Percentiles rank a stretch among this genome's conserved stretches.
phyloP scores from a whole-genome alignment of 1,284 basidiomycete species.

The Peniophora sp. region DNA sequence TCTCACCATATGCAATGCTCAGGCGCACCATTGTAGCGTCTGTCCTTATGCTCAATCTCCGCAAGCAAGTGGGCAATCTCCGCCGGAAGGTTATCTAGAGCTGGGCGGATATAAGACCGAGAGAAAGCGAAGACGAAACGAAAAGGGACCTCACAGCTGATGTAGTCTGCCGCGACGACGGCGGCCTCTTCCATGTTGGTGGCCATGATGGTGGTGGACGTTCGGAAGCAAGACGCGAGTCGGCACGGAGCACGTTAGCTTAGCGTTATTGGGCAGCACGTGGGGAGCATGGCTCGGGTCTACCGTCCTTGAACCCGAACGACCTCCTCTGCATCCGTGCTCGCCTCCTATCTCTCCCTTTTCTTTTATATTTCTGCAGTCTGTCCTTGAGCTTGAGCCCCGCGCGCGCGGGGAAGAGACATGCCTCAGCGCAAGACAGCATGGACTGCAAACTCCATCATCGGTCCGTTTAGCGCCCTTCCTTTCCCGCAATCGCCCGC shows the following conservation, averaged over 20 bases:
- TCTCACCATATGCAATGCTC: background rate
- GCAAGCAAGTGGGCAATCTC: constrained; percentile 67
- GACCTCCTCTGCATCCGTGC: background rate
- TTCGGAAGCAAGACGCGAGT: background rate
- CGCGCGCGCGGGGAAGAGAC: constrained; percentile 54
- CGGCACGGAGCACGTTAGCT: background rate
- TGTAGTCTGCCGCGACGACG: constrained; percentile 59
- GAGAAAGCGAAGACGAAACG: background rate
- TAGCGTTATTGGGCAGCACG: too few relatives aligned
- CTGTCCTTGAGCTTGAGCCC: constrained; percentile 22
- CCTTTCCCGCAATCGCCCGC: constrained; percentile 6
- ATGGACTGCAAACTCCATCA: constrained; percentile 73
- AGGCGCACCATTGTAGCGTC: constrained; percentile 38
- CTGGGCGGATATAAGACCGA: constrained; percentile 24
- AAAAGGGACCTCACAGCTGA: constrained; percentile 45
- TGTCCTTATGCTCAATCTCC: constrained; percentile 61
- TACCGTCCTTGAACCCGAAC: background rate
- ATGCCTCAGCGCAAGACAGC: constrained; percentile 49
- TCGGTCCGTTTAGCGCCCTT: constrained; percentile 33
- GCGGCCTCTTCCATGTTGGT: constrained; percentile 58
- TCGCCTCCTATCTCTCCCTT: background rate
- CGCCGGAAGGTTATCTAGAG: constrained; percentile 68
- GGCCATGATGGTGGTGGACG: background rate
- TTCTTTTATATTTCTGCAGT: background rate
- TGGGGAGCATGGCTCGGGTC: background rate